Conservation (phyloP, 2,329 filamentous ascomycete species). For the Phialemoniopsis sp. region DNA sequence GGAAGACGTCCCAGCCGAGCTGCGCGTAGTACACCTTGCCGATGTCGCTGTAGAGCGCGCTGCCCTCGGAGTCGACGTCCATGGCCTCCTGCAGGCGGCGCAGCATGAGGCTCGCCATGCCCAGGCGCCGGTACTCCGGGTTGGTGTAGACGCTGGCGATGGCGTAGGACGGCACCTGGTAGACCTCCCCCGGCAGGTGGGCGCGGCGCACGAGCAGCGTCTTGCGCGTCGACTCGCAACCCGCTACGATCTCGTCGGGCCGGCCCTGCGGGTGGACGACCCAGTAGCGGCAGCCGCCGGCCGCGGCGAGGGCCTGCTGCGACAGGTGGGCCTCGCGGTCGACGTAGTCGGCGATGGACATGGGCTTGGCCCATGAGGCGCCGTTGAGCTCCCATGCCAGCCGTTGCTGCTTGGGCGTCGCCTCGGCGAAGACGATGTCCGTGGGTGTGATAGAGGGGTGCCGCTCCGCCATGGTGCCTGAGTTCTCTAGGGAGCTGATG, state of each 20-base stretch:
- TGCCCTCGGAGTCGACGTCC: conserved; percentile 25
- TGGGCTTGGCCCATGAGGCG: conserved; percentile 20
- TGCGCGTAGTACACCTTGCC: conserved; percentile 23
- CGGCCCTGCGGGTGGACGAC: conserved; percentile 20
- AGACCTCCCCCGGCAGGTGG: conserved; percentile 3
- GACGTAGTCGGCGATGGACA: conserved; percentile 20
- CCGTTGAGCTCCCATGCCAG: conserved; percentile 23
- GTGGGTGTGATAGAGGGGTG: conserved; percentile 1
- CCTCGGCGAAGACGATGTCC: conserved; percentile 20
- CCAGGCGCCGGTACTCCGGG: conserved; percentile 22
- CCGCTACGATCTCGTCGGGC: conserved; percentile 23
- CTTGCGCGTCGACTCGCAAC: conserved; percentile 20
- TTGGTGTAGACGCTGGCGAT: conserved; percentile 31
- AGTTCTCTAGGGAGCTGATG: too few relatives aligned
- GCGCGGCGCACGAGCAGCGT: conserved; percentile 1
- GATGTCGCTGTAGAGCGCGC: conserved; percentile 27
- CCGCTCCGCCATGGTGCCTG: too few relatives aligned
- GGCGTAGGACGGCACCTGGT: conserved; percentile 19
- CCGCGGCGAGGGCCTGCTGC: conserved; percentile 15
- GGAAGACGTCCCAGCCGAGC: conserved; percentile 27
- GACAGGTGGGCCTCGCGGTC: conserved; percentile 19
- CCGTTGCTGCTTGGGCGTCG: conserved; percentile 20
- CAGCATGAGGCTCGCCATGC: conserved; percentile 29
- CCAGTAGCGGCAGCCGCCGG: conserved; percentile 21
- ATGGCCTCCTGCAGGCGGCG: conserved; percentile 23